These are phyloP conservation scores for Apium graveolens DNA, from an alignment of 129 eudicot species.

Conservation along the genomic window DNA sequence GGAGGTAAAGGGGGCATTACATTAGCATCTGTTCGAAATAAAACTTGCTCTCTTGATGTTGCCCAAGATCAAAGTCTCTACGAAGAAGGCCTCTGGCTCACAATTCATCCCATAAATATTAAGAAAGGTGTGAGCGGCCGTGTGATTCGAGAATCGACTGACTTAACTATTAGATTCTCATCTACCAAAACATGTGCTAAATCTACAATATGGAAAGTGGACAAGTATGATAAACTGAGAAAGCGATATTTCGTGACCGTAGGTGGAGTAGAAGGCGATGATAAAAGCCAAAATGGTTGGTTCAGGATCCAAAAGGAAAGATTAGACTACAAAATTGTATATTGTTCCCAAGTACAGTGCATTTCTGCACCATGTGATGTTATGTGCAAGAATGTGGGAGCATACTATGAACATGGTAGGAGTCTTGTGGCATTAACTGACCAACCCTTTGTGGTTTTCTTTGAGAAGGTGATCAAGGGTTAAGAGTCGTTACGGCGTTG, in stretches of 20 bases:
- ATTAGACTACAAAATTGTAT: neutral
- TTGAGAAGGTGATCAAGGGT: too few relatives aligned
- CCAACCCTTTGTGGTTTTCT: too few relatives aligned
- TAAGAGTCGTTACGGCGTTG: neutral
- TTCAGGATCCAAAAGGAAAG: neutral
- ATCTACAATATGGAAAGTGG: neutral
- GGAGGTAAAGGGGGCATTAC: constrained; percentile 25
- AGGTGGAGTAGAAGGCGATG: neutral
- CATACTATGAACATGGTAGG: neutral
- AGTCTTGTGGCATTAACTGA: neutral
- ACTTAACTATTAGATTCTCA: neutral
- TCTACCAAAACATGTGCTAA: neutral
- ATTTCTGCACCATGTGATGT: neutral
- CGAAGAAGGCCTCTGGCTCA: neutral
- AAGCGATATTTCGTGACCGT: neutral
- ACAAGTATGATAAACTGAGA: neutral
- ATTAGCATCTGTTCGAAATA: constrained; percentile 14
- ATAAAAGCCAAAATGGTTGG: neutral
- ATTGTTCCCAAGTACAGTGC: neutral
- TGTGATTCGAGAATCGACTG: neutral
- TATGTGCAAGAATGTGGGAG: neutral
- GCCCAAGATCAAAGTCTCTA: neutral
- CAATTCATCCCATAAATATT: neutral
- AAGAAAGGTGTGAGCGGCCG: neutral
- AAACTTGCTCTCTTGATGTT: constrained; percentile 27